phyloP scores from a whole-genome alignment of 2,329 filamentous ascomycete genomes.

The Trichoderma guizhouense region DNA sequence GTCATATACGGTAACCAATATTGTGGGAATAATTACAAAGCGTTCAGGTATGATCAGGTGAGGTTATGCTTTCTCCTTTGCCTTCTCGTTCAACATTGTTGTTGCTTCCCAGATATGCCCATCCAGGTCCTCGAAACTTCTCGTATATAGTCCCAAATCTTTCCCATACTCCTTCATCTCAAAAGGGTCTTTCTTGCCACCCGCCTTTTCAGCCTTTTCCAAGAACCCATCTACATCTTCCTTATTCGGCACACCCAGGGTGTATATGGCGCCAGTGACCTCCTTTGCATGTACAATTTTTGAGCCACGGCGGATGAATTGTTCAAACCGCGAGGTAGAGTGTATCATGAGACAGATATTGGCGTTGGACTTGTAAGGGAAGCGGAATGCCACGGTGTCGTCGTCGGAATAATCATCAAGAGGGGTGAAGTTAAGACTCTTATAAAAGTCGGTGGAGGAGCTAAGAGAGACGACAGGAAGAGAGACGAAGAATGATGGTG shows the following conservation, averaged over 20 bases:
- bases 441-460: conserved; percentile 18
- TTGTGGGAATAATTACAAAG: not conserved
- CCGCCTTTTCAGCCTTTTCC: conserved; percentile 22
- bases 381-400: conserved; percentile 20
- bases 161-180: conserved; percentile 20
- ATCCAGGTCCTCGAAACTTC: conserved; percentile 25
- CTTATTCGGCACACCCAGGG: conserved; percentile 17
- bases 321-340: conserved; percentile 20
- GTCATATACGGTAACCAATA: not conserved
- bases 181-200: conserved; percentile 23
- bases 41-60: no score
- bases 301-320: conserved; percentile 23
- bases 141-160: conserved; percentile 23
- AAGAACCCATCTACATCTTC: conserved; percentile 23
- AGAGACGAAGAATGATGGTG: conserved; percentile 16
- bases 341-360: conserved; percentile 26
- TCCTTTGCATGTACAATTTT: conserved; percentile 21
- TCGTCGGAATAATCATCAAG: conserved; percentile 19
- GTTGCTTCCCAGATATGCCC: conserved; percentile 27
- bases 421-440: conserved; percentile 18
- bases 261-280: conserved; percentile 21
- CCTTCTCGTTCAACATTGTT: conserved; percentile 6
- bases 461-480: not conserved
- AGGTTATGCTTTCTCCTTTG: not conserved
- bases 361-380: conserved; percentile 22